Percentiles rank a stretch among this genome's conserved stretches.
Conservation (phyloP, 129 eudicot genomes). For the Flaveria robusta region DNA sequence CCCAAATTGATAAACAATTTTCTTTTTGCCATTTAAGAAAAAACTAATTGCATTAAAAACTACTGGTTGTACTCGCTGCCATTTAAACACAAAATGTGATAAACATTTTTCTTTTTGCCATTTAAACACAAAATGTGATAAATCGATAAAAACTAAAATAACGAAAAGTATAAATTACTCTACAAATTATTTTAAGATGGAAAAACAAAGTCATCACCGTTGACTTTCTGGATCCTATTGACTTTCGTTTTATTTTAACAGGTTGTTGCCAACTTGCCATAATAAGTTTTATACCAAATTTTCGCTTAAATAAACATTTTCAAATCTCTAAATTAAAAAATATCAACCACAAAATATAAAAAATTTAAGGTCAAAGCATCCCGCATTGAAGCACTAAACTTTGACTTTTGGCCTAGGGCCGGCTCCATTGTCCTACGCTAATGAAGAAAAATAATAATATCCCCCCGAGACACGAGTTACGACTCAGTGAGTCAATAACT, state of each 20-base stretch:
- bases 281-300: conserved; percentile 25
- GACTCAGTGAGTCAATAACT: conserved; percentile 12
- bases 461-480: conserved; percentile 23
- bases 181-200: background rate
- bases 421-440: conserved; percentile 38
- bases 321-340: background rate
- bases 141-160: no score
- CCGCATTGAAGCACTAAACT: background rate
- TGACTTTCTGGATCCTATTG: conserved; percentile 31
- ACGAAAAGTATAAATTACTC: no score
- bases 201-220: conserved; percentile 9
- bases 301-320: conserved; percentile 23
- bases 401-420: conserved; percentile 34
- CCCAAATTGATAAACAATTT: no score
- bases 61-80: no score
- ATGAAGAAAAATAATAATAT: background rate
- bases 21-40: no score
- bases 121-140: no score
- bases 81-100: no score
- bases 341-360: background rate
- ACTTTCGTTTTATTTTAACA: conserved; percentile 20
- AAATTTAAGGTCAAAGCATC: conserved; percentile 18
- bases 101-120: no score
- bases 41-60: no score
- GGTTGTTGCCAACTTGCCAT: conserved; percentile 36